A percentile compares a stretch with the other conserved stretches of the same genome.
phyloP scores from a whole-genome alignment of 1,139 yeast genomes.

The Pichia sp. region DNA sequence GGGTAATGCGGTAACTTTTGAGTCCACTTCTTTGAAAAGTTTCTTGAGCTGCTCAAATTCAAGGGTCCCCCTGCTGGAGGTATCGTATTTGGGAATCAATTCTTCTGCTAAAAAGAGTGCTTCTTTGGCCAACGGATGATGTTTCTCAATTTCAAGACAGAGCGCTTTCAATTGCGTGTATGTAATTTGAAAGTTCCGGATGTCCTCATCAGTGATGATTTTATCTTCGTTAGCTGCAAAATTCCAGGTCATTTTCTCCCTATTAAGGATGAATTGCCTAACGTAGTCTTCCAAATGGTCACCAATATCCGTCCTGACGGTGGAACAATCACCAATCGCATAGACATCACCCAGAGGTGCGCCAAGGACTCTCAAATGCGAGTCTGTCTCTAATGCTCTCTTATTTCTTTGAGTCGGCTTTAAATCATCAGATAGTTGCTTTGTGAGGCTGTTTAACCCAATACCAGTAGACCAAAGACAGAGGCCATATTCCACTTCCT shows the following conservation, averaged over 20 bases:
- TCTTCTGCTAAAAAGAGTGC: conserved; percentile 44
- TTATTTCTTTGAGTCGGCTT: conserved; percentile 42
- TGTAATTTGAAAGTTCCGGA: conserved; percentile 36
- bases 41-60: conserved; percentile 41
- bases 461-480: conserved; percentile 69
- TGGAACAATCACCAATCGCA: conserved; percentile 63
- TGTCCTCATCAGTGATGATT: conserved; percentile 35
- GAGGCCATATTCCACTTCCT: conserved; percentile 50
- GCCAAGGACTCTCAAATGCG: conserved; percentile 57
- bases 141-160: conserved; percentile 37
- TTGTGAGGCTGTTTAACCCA: conserved; percentile 50
- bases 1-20: conserved; percentile 55
- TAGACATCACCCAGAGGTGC: conserved; percentile 56
- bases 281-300: conserved; percentile 43
- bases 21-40: conserved; percentile 45
- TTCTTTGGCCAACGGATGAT: conserved; percentile 52
- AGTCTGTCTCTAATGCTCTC: conserved; percentile 60
- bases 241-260: conserved; percentile 13
- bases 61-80: conserved; percentile 38
- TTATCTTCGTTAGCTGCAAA: conserved; percentile 15
- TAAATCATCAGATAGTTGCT: conserved; percentile 37
- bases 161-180: conserved; percentile 40
- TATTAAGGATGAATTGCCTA: conserved; percentile 33
- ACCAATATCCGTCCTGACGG: conserved; percentile 51
- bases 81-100: conserved; percentile 43